Base-by-base conservation (phyloP, 2,329 filamentous ascomycete species). In the Verticillium nubilum region DNA sequence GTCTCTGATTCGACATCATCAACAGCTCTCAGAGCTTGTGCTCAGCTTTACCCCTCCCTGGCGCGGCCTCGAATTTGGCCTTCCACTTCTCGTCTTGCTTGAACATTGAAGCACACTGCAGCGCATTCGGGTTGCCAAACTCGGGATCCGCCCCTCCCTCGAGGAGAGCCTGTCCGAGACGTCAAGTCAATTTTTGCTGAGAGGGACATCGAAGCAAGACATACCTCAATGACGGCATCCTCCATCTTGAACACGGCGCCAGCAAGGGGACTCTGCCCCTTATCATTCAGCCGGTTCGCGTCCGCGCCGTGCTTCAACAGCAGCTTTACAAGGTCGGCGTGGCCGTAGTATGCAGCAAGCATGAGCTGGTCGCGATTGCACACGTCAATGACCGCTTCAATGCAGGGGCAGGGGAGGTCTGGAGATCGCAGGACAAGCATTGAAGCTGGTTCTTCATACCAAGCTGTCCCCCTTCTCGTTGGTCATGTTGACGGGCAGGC, bases 381-480 rank as follows among this genome's bases (percentile, higher is more conserved):
- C 56, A 12, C 10, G n/a, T 56, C 17, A 50, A 50, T 19, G 42
- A 50, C 42, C 10, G 42, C 4, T 50, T 2, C 9, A 27, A 50
- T 42, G 56, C 3, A 28, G 23, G 4, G 17, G 23, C 42, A 27
- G 3, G 4, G 52, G 35, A n/a, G n/a, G n/a, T n/a, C n/a, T n/a
- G n/a, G n/a, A n/a, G n/a, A n/a, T n/a, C n/a, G n/a, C n/a, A n/a
- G 9, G 13, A 15, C 15, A 5, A 31, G 64, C 7, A 50, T 12
- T 12, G n/a, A 19, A 50, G 19, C 9, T 50, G 42, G 42, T 25
- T 50, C 37, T 23, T 50, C 78, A 52, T 76, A 86, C 83, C 61
- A 91, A 72, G n/a, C 83, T 89, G 69, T 92, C 88, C 55, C 88
- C 89, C 63, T 89, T 87, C 56, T 88, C 82, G 66, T 91, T 91